Base-by-base conservation (phyloP, 257 asterid species). In the Anisodus tanguticus region DNA sequence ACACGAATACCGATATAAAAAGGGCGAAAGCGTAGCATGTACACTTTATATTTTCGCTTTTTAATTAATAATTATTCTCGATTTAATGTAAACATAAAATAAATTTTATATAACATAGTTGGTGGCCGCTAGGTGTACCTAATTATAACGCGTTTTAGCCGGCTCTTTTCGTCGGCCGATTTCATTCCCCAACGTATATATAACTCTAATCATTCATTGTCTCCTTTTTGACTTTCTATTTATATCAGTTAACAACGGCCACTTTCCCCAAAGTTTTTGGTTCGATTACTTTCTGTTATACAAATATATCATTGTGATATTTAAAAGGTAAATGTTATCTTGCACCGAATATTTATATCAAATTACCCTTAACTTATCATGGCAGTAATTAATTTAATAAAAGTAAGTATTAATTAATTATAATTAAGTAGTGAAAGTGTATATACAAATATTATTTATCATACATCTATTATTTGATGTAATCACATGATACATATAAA, bases 181-280 rank as follows among this genome's bases (percentile, higher is more conserved):
- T 70, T 39, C 55, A 17, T n/a, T 17, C 79, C 35, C 79, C 57
- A 41, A 70, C 79, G 55, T 17, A 15, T 39, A 1, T 17, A 15
- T 39, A 1, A 13, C 5, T 58, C 9, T 16, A 58, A 16, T 69
- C 19, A 39, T 39, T 67, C 6, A 31, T 37, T 67, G 2, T 8
- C 22, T 68, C 12, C 26, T 71, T 43, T 71, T 69, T 69, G 57
- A 71, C 37, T 71, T 43, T 70, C 9, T 45, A 4, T 71, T 43
- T 71, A 43, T 37, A 71, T 71, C 79, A 57, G 58, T 70, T 70
- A 70, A 2, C 4, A 70, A 70, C 55, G 79, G 45, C 41, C 55
- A 41, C 4, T 41, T 17, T 41, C 17, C 17, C 49, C 3, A 39
- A 68, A 37, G 49, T 68, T 39, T 39, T 6, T 69, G 77, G 53